These are phyloP conservation scores for Acidomyces sp. DNA, from an alignment of 495 filamentous ascomycete genomes.

Conservation along the genomic window DNA sequence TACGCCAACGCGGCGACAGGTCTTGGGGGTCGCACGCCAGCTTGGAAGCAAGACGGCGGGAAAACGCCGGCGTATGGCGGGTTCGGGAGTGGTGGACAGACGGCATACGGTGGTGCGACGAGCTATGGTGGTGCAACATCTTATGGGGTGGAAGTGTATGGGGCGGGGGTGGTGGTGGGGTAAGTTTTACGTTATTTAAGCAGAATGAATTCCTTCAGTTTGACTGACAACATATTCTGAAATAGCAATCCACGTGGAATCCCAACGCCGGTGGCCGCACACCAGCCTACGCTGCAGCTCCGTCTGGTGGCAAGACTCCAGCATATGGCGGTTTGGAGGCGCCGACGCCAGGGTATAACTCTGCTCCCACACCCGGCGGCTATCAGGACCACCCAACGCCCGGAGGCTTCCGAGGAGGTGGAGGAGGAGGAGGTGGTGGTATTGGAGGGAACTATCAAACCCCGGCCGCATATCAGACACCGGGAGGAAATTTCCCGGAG, in stretches of 20 bases:
- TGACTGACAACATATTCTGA: conserved; percentile 1
- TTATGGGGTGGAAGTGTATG: conserved; percentile 19
- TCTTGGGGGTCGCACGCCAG: conserved; percentile 48
- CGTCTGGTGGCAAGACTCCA: conserved; percentile 49
- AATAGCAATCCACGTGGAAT: conserved; percentile 21
- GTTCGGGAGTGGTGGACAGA: conserved; percentile 36
- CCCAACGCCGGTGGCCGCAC: conserved; percentile 42
- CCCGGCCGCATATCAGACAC: conserved; percentile 62
- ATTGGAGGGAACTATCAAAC: conserved; percentile 27
- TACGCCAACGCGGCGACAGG: conserved; percentile 20
- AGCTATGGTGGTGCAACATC: conserved; percentile 16
- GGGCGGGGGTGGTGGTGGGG: conserved; percentile 9
- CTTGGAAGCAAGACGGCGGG: conserved; percentile 44
- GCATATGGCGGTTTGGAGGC: conserved; percentile 31
- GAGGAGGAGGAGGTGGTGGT: conserved; percentile 36
- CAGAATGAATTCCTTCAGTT: too few relatives aligned
- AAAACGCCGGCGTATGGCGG: conserved; percentile 17
- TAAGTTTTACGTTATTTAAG: too few relatives aligned
- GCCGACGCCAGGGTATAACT: conserved; percentile 24
- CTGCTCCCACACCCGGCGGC: conserved; percentile 70
- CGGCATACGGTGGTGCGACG: conserved; percentile 40
- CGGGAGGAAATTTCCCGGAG: conserved; percentile 39
- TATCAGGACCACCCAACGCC: conserved; percentile 48
- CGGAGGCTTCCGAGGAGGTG: conserved; percentile 49
- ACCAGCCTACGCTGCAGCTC: too few relatives aligned